A percentile compares a stretch with the other conserved stretches of the same genome.
These are phyloP conservation scores for Niebla homalea DNA, from an alignment of 495 filamentous ascomycete genomes.

Conservation along the genomic window DNA sequence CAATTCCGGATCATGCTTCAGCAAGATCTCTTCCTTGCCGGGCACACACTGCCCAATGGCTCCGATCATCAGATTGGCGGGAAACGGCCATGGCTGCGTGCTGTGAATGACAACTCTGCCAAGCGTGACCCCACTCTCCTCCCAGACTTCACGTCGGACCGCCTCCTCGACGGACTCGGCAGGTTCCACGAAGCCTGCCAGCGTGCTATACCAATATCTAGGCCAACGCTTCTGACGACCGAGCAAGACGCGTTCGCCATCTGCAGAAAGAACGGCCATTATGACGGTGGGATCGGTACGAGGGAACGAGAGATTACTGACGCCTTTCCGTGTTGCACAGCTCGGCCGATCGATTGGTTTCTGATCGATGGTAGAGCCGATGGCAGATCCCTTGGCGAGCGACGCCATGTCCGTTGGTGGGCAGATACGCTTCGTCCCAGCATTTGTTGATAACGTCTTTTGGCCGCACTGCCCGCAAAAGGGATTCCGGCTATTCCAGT, in stretches of 20 bases:
- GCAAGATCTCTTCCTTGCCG: slow-evolving; percentile 61
- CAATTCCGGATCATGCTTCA: slow-evolving; percentile 83
- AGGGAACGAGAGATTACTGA: slow-evolving; percentile 78
- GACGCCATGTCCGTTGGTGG: slow-evolving; percentile 59
- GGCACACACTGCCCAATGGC: slow-evolving; percentile 74
- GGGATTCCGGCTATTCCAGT: slow-evolving; percentile 90
- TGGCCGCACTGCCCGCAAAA: slow-evolving; percentile 85
- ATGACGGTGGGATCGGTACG: slow-evolving; percentile 85
- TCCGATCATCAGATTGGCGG: slow-evolving; percentile 89
- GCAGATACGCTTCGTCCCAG: slow-evolving; percentile 81
- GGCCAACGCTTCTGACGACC: slow-evolving; percentile 80
- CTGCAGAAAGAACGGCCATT: slow-evolving; percentile 71
- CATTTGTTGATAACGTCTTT: slow-evolving; percentile 72
- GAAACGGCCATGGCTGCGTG: slow-evolving; percentile 85
- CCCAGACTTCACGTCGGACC: slow-evolving; percentile 89
- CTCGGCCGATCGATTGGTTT: slow-evolving; percentile 39
- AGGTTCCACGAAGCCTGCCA: slow-evolving; percentile 92
- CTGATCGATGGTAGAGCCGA: slow-evolving; percentile 22
- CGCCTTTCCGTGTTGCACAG: slow-evolving; percentile 61
- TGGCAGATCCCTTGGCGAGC: slow-evolving; percentile 22
- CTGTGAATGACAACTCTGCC: slow-evolving; percentile 84
- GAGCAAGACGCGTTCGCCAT: slow-evolving; percentile 63
- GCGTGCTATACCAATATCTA: slow-evolving; percentile 69
- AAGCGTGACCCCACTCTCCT: slow-evolving; percentile 75
- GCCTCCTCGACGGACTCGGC: slow-evolving; percentile 92